Percentiles rank a stretch among this genome's conserved stretches.
Conservation (phyloP, 495 filamentous ascomycete genomes). For the Aspergillus panamensis region DNA sequence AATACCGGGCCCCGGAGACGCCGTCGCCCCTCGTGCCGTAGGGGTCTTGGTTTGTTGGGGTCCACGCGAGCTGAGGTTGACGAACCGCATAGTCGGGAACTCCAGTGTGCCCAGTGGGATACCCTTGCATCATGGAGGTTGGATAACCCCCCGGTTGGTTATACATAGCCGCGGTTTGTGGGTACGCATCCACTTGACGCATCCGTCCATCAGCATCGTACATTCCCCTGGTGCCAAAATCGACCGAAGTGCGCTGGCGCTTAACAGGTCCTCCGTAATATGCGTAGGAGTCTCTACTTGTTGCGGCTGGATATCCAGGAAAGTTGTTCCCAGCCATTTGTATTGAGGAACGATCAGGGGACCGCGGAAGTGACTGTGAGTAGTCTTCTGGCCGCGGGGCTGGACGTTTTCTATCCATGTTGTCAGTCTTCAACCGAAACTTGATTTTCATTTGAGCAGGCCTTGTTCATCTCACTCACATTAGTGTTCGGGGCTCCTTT, state of each 20-base stretch:
- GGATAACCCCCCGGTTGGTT: conserved; percentile 39
- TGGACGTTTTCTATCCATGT: conserved; percentile 35
- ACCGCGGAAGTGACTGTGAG: conserved; percentile 36
- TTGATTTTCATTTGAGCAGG: background rate
- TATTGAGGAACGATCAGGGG: conserved; percentile 42
- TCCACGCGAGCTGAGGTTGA: conserved; percentile 20
- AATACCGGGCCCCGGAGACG: conserved; percentile 11
- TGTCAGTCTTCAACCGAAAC: conserved; percentile 15
- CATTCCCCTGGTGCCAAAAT: conserved; percentile 38
- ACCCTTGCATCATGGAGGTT: conserved; percentile 36
- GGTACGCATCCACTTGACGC: conserved; percentile 42
- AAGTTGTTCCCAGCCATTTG: conserved; percentile 35
- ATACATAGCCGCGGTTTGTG: conserved; percentile 39
- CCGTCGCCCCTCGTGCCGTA: conserved; percentile 6
- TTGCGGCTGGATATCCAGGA: conserved; percentile 35
- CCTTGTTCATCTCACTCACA: conserved; percentile 34
- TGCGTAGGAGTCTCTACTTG: conserved; percentile 32
- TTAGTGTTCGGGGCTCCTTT: conserved; percentile 70
- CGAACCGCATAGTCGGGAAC: conserved; percentile 45
- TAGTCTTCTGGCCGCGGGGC: conserved; percentile 40
- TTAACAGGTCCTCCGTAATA: conserved; percentile 41
- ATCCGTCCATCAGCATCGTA: conserved; percentile 42
- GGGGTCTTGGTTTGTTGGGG: conserved; percentile 7
- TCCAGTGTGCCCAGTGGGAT: conserved; percentile 36
- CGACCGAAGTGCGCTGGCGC: conserved; percentile 44